Base-by-base conservation (phyloP, 78 protist species). In the Planoprotostelium fungivorum region DNA sequence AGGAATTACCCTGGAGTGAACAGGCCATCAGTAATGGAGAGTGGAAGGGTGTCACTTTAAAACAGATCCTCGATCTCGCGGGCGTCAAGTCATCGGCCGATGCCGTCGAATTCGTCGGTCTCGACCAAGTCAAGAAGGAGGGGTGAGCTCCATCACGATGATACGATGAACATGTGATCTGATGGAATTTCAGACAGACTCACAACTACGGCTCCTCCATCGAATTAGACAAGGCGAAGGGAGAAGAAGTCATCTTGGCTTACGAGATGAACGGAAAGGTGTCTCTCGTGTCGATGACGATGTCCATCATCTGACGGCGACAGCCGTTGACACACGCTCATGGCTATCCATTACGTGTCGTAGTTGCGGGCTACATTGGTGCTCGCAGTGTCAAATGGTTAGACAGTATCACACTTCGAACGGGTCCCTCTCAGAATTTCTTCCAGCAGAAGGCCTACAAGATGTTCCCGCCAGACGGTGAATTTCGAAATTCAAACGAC, bases 321-420 rank as follows among this genome's bases (percentile, higher is more conserved):
- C n/a, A n/a, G 88, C 37, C 91, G 29, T 35, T 97, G 35, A 93
- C 97, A 9, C 86, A 86, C 1, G 98, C 93, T 84, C 98, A 97
- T 63, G 98, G 98, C 35, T 92, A 28, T 34, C 98, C 98, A 36
- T 35, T 97, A 5, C 96, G 98, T 29, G 97, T 93, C n/a, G 51
- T 97, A 28, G 97, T 96, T 10, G 98, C 99, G 29, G 99, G 99
- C 35, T 39, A 86, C 28, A 93, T 95, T 83, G 99, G 99, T 0
- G 98, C 96, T n/a, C 90, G 99, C 63, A 90, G 87, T 83, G 97
- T 97, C 35, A 97, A 97, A 90, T 97, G 99, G 99, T 88, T 97
- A 1, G 38, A 37, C 36, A 39, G 37, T 36, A 88, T 97, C 10
- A 85, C 84, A 0, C 91, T 94, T 0, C 37, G 63, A 35, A 34